Percentiles rank a stretch among this genome's conserved stretches.
Conservation (phyloP, 2,329 filamentous ascomycete species). For the Nannizziopsis arthrosporioides region DNA sequence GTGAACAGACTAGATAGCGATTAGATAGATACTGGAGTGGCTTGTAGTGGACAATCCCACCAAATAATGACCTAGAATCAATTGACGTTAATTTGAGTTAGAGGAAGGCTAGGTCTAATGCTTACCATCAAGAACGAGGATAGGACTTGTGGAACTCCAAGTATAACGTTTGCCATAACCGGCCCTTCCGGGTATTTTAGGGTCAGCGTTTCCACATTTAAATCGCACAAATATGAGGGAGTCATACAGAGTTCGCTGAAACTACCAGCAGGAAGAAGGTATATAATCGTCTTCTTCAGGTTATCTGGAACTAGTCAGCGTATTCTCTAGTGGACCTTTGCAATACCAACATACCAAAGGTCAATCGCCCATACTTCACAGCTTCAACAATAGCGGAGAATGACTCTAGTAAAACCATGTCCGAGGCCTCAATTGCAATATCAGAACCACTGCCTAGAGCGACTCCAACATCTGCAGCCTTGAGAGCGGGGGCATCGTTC, state of each 20-base stretch:
- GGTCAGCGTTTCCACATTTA: neutral
- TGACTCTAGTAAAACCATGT: conserved; percentile 54
- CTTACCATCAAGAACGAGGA: conserved; percentile 56
- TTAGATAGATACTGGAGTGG: neutral
- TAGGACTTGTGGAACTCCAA: conserved; percentile 61
- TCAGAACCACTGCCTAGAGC: conserved; percentile 48
- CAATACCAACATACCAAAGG: conserved; percentile 40
- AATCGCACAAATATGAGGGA: neutral
- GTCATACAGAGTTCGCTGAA: conserved; percentile 54
- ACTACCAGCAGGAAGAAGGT: conserved; percentile 60
- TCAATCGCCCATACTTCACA: conserved; percentile 58
- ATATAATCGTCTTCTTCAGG: conserved; percentile 64
- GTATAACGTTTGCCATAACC: conserved; percentile 59
- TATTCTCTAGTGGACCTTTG: neutral
- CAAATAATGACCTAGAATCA: conserved; percentile 46
- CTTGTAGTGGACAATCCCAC: conserved; percentile 22
- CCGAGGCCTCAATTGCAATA: conserved; percentile 51
- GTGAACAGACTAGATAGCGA: conserved; percentile 48
- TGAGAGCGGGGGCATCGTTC: conserved; percentile 44
- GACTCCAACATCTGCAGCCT: conserved; percentile 49
- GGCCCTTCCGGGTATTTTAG: conserved; percentile 41
- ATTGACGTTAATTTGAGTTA: neutral
- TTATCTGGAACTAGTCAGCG: conserved; percentile 44
- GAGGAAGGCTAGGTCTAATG: neutral
- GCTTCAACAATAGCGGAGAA: conserved; percentile 63